Evolutionary conservation across 192 early-diverging fungal genomes (phyloP).

Genomic region (Backusella psychrophila): DNA sequence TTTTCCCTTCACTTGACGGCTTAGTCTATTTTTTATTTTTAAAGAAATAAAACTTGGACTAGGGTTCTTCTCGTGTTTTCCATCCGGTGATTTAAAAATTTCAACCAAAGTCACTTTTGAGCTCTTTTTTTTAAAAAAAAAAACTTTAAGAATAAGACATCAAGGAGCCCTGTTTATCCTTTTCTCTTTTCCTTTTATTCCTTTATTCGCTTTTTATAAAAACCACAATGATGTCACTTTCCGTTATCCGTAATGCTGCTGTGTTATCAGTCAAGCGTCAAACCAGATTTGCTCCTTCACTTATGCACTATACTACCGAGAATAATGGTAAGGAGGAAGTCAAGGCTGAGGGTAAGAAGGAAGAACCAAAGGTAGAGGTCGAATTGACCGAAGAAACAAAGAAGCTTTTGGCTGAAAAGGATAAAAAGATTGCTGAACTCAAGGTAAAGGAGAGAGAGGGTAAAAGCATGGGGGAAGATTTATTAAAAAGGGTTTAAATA

Average conservation of each 20-base stretch:
- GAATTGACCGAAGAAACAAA: conserved; percentile 24
- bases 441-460: conserved; percentile 51
- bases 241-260: conserved; percentile 12
- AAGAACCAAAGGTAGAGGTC: conserved; percentile 19
- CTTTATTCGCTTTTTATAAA: background rate
- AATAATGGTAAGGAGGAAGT: conserved; percentile 31
- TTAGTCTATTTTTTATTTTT: too few species aligned
- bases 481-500: conserved; percentile 26
- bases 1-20: too few species aligned
- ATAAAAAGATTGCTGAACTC: conserved; percentile 77
- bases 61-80: background rate
- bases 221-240: conserved; percentile 8
- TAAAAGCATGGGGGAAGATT: background rate
- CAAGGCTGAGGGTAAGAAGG: conserved; percentile 20
- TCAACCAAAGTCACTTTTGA: conserved; percentile 3
- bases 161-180: conserved; percentile 12
- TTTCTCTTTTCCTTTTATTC: background rate
- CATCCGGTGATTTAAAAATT: background rate
- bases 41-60: background rate
- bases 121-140: background rate
- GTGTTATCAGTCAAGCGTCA: conserved; percentile 8
- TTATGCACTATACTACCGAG: conserved; percentile 37
- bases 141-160: conserved; percentile 3
- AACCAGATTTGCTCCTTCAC: background rate
- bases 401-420: conserved; percentile 59